A percentile compares a stretch with the other conserved stretches of the same genome.
These are phyloP conservation scores for Murraya paniculata DNA, from an alignment of 345 rosid species.

Conservation along the genomic window DNA sequence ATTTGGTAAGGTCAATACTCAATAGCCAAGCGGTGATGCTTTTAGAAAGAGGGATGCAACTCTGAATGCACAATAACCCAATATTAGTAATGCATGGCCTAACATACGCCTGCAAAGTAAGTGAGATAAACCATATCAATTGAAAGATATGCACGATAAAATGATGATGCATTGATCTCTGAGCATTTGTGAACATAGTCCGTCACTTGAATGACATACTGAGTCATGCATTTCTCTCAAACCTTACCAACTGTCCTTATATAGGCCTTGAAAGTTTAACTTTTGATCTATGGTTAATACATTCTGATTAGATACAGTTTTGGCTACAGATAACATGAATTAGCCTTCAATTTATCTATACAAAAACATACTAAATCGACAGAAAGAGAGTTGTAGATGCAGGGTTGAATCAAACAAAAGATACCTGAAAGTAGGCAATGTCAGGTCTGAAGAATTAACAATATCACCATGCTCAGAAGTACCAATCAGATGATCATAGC, in stretches of 20 bases:
- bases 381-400: neutral
- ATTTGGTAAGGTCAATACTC: neutral
- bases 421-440: conserved; percentile 70
- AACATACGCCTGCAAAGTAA: neutral
- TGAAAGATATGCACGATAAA: neutral
- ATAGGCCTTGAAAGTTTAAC: neutral
- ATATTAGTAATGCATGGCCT: neutral
- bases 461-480: conserved; percentile 95
- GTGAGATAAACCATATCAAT: neutral
- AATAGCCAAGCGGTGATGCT: neutral
- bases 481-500: conserved; percentile 84
- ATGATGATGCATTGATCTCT: neutral
- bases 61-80: neutral
- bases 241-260: neutral
- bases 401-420: conserved; percentile 9
- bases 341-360: neutral
- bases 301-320: neutral
- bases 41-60: neutral
- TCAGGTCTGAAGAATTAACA: conserved; percentile 64
- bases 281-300: neutral
- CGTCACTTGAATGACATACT: neutral
- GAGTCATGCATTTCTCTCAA: neutral
- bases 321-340: neutral
- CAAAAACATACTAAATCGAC: neutral
- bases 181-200: neutral